Evolutionary conservation across 1,284 basidiomycete species (phyloP).

Genomic region (Moniliella sp.): DNA sequence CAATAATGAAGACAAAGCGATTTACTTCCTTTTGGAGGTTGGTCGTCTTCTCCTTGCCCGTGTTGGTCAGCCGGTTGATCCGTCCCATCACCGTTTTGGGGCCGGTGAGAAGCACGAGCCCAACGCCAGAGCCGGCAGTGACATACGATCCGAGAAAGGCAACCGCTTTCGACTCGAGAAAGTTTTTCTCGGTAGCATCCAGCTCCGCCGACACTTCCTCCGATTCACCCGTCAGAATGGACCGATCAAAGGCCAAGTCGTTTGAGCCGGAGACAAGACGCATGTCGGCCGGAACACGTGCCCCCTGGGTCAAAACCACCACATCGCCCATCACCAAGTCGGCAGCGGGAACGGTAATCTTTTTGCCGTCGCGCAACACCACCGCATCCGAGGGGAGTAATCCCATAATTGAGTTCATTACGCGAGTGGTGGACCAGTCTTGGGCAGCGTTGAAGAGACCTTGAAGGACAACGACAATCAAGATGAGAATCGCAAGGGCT

Average conservation of each 20-base stretch:
- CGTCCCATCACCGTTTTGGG: constrained; percentile 43
- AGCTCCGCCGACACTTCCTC: constrained; percentile 42
- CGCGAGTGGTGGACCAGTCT: constrained; percentile 8
- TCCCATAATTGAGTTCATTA: constrained; percentile 34
- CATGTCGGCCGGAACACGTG: constrained; percentile 39
- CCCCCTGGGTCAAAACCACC: constrained; percentile 38
- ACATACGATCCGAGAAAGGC: constrained; percentile 47
- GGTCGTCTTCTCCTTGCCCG: constrained; percentile 38
- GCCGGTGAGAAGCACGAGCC: constrained; percentile 43
- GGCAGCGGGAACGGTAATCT: constrained; percentile 43
- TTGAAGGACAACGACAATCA: constrained; percentile 37
- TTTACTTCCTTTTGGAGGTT: constrained; percentile 39
- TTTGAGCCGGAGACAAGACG: constrained; percentile 25
- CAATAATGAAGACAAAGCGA: constrained; percentile 37
- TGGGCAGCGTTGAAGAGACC: constrained; percentile 40
- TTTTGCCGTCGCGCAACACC: constrained; percentile 45
- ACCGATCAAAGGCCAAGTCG: constrained; percentile 45
- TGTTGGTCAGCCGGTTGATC: constrained; percentile 13
- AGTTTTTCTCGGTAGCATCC: constrained; percentile 41
- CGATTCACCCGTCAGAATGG: constrained; percentile 45
- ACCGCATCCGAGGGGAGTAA: constrained; percentile 33
- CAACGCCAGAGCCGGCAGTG: constrained; percentile 42
- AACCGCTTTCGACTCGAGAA: constrained; percentile 41
- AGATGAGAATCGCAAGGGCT: constrained; percentile 33
- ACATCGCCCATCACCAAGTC: constrained; percentile 50